Percentiles rank a stretch among this genome's conserved stretches.
Conservation (phyloP, 352 stramenopile genomes). For the Phytophthora pseudosyringae region DNA sequence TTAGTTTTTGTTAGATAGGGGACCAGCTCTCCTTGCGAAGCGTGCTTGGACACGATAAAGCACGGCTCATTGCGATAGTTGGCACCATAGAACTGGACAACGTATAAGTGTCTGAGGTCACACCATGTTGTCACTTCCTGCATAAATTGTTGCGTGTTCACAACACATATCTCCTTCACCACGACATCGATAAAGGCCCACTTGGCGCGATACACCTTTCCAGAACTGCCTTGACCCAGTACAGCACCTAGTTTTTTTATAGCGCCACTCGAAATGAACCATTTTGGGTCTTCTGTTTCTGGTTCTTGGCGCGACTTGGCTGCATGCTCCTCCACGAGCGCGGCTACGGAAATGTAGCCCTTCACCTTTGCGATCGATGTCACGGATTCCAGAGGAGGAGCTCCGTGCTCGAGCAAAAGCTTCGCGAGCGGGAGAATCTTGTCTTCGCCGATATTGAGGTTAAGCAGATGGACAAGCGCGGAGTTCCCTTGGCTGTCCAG, state of each 20-base stretch:
- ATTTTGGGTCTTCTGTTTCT: slow-evolving; percentile 5
- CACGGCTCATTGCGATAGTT: slow-evolving; percentile 24
- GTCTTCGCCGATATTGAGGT: slow-evolving; percentile 8
- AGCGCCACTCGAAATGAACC: slow-evolving; percentile 9
- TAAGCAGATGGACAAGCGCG: slow-evolving; percentile 5
- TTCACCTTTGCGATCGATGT: too few relatives aligned
- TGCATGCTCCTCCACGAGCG: too few relatives aligned
- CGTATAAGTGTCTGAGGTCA: too few relatives aligned
- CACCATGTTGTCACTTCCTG: too few relatives aligned
- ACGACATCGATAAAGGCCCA: slow-evolving; percentile 18
- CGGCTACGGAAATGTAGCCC: too few relatives aligned
- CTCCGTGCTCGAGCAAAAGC: slow-evolving; percentile 20
- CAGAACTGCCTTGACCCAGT: slow-evolving; percentile 4
- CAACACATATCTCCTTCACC: slow-evolving; percentile 18
- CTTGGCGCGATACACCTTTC: slow-evolving; percentile 24
- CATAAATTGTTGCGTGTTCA: slow-evolving; percentile 16
- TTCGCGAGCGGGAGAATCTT: slow-evolving; percentile 18
- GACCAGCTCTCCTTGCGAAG: slow-evolving; percentile 16
- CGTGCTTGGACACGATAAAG: slow-evolving; percentile 32
- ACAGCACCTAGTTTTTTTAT: background rate
- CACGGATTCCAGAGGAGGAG: background rate
- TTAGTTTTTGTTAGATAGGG: slow-evolving; percentile 19
- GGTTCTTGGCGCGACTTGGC: background rate
- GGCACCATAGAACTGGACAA: too few relatives aligned
- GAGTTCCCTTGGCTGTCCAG: slow-evolving; percentile 9